A percentile compares a stretch with the other conserved stretches of the same genome.
Conservation (phyloP, 2,329 filamentous ascomycete genomes). For the Hymenoscyphus linearis region DNA sequence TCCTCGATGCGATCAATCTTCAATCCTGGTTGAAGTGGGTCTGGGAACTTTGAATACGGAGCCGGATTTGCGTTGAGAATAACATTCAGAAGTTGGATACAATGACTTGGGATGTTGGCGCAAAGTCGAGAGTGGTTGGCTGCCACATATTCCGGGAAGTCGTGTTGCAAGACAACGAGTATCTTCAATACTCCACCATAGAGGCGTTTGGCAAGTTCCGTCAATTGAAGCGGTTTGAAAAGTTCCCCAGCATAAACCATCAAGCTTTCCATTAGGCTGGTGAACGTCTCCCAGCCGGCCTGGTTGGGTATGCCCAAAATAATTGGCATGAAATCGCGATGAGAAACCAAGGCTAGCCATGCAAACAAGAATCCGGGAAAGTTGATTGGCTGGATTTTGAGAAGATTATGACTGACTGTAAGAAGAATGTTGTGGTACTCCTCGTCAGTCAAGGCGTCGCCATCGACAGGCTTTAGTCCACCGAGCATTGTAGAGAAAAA, state of each 20-base stretch:
- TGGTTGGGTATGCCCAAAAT: conserved; percentile 65
- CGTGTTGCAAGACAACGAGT: conserved; percentile 80
- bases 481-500: conserved; percentile 80
- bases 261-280: conserved; percentile 66
- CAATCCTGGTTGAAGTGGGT: conserved; percentile 66
- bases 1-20: conserved; percentile 76
- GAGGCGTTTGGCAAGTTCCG: conserved; percentile 69
- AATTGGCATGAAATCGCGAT: conserved; percentile 77
- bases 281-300: conserved; percentile 71
- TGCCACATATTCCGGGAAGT: conserved; percentile 88
- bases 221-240: conserved; percentile 66
- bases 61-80: conserved; percentile 76
- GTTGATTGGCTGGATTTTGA: conserved; percentile 68
- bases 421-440: conserved; percentile 67
- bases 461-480: conserved; percentile 58
- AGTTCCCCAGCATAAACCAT: conserved; percentile 73
- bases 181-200: conserved; percentile 82
- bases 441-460: conserved; percentile 51
- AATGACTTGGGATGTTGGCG: conserved; percentile 75
- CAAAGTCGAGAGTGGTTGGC: conserved; percentile 81
- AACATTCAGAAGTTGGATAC: conserved; percentile 82
- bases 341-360: conserved; percentile 78
- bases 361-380: conserved; percentile 80
- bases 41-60: conserved; percentile 61
- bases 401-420: conserved; percentile 64